These are phyloP conservation scores for Quercus rubra DNA, from an alignment of 306 rosid genomes.

Conservation along the genomic window DNA sequence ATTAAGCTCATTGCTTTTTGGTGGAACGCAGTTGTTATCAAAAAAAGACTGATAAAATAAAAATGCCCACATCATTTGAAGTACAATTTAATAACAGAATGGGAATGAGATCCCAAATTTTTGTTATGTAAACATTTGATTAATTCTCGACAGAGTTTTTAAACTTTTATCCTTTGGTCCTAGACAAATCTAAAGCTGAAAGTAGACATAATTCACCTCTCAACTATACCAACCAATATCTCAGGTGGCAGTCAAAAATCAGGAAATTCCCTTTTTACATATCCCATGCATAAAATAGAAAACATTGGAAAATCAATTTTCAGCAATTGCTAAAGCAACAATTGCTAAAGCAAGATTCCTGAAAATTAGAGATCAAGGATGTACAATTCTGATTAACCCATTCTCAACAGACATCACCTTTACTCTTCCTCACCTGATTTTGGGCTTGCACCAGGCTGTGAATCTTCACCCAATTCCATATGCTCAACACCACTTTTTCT, in stretches of 20 bases:
- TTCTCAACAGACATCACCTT: slow-evolving; percentile 42
- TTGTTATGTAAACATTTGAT: slow-evolving; percentile 41
- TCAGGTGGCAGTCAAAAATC: slow-evolving; percentile 51
- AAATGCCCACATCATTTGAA: slow-evolving; percentile 21
- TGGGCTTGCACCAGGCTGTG: slow-evolving; percentile 25
- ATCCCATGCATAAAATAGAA: slow-evolving; percentile 45
- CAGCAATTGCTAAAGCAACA: slow-evolving; percentile 40
- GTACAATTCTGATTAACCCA: slow-evolving; percentile 67
- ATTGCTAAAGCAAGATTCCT: slow-evolving; percentile 36
- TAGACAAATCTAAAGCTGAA: slow-evolving; percentile 41
- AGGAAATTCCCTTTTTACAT: slow-evolving; percentile 51
- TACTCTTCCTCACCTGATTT: slow-evolving; percentile 42
- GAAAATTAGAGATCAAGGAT: slow-evolving; percentile 51
- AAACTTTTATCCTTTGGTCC: slow-evolving; percentile 42
- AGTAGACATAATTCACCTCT: slow-evolving; percentile 37
- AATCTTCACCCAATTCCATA: slow-evolving; percentile 43
- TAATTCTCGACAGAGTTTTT: slow-evolving; percentile 35
- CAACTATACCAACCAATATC: slow-evolving; percentile 53
- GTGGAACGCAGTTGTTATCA: too few relatives aligned
- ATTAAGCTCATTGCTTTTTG: too few relatives aligned
- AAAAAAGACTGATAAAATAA: not conserved
- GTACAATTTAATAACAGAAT: slow-evolving; percentile 23
- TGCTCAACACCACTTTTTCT: slow-evolving; percentile 30
- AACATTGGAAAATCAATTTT: slow-evolving; percentile 39
- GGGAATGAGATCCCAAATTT: slow-evolving; percentile 36